These are phyloP conservation scores for Backusella westeae DNA, from an alignment of 192 early-diverging fungal species.

Conservation along the genomic window DNA sequence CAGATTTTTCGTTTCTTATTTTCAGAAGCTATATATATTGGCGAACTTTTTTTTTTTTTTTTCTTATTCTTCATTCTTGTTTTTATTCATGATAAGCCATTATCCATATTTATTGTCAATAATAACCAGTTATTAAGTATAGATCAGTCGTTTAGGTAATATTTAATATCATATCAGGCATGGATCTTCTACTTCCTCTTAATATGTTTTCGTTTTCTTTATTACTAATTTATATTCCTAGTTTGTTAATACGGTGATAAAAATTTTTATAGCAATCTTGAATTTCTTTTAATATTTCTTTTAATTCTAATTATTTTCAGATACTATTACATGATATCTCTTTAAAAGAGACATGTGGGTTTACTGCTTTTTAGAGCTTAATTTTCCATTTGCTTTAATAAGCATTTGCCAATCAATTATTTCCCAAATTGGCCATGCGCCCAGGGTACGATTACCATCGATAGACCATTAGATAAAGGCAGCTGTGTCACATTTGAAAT, in stretches of 20 bases:
- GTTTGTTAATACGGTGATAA: neutral
- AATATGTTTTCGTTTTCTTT: neutral
- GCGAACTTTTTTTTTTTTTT: neutral
- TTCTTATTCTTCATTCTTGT: neutral
- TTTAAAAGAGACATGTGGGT: neutral
- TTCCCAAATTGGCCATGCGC: slow-evolving; percentile 1
- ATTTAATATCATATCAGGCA: neutral
- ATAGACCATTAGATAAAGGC: neutral
- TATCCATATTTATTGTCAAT: neutral
- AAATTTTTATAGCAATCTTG: neutral
- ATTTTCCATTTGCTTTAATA: slow-evolving; percentile 2
- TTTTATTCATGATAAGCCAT: neutral
- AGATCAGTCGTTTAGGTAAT: neutral
- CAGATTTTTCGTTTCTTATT: neutral
- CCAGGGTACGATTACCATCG: neutral
- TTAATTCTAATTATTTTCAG: neutral
- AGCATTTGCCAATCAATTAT: neutral
- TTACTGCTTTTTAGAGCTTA: neutral
- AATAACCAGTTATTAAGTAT: neutral
- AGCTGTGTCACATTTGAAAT: neutral
- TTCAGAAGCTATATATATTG: neutral
- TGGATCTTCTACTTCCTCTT: neutral
- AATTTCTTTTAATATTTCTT: neutral
- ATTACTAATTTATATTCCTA: neutral
- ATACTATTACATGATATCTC: neutral